A percentile compares a stretch with the other conserved stretches of the same genome.
Conservation (phyloP, 129 eudicot genomes). For the Pittosporum tobira region DNA sequence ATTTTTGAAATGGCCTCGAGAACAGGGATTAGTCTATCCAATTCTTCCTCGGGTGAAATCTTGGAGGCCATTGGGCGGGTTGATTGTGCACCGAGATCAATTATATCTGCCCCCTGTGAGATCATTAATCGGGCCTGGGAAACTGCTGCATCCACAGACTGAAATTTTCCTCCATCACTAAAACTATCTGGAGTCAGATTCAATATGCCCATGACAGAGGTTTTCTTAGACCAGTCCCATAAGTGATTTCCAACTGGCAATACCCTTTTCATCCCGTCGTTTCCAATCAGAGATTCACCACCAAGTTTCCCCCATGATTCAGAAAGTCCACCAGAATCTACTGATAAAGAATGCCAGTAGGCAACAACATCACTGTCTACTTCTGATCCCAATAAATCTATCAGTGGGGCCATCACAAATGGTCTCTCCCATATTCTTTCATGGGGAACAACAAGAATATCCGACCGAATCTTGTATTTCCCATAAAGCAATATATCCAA, state of each 20-base stretch:
- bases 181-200: conserved; percentile 94
- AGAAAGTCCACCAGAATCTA: conserved; percentile 44
- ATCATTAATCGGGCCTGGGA: conserved; percentile 56
- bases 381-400: conserved; percentile 68
- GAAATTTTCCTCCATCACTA: conserved; percentile 87
- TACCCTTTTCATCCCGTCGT: conserved; percentile 77
- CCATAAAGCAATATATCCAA: conserved; percentile 80
- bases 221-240: conserved; percentile 83
- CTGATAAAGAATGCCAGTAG: conserved; percentile 61
- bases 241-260: conserved; percentile 49
- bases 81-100: conserved; percentile 94
- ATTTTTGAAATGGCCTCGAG: conserved; percentile 54
- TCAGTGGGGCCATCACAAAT: conserved; percentile 82
- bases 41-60: conserved; percentile 62
- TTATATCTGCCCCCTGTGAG: conserved; percentile 72
- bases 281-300: conserved; percentile 76
- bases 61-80: conserved; percentile 83
- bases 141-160: conserved; percentile 51
- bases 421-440: conserved; percentile 93
- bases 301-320: conserved; percentile 77
- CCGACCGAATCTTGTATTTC: conserved; percentile 45
- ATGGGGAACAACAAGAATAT: conserved; percentile 68
- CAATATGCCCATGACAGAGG: conserved; percentile 77
- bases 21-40: conserved; percentile 70
- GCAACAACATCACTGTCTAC: conserved; percentile 41